phyloP scores from a whole-genome alignment of 495 filamentous ascomycete genomes.

The Aspergillus funiculosus region DNA sequence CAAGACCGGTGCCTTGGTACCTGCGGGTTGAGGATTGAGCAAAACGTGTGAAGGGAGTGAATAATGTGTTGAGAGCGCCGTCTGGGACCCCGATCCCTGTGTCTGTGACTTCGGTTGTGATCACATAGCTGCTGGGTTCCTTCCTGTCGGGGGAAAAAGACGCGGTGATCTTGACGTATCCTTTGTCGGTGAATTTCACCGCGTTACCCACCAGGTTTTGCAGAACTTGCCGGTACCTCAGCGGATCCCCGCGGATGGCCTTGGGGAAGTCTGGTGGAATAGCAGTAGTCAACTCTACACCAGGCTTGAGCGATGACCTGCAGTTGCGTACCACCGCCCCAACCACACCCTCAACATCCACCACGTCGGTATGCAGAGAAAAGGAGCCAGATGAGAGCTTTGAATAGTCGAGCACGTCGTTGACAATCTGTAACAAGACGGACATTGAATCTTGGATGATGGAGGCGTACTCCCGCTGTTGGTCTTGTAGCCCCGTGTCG shows the following conservation, averaged over 20 bases:
- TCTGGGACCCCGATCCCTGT: slow-evolving; percentile 83
- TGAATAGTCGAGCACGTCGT: slow-evolving; percentile 83
- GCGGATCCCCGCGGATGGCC: slow-evolving; percentile 59
- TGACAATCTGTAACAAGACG: slow-evolving; percentile 78
- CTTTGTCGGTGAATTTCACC: slow-evolving; percentile 79
- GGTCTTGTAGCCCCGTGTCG: slow-evolving; percentile 57
- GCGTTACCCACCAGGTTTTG: slow-evolving; percentile 85
- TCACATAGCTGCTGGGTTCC: slow-evolving; percentile 32
- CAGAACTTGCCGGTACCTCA: slow-evolving; percentile 73
- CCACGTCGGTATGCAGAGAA: slow-evolving; percentile 63
- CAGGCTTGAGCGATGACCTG: slow-evolving; percentile 51
- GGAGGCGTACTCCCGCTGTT: slow-evolving; percentile 68
- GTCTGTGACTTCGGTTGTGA: slow-evolving; percentile 60
- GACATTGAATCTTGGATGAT: slow-evolving; percentile 79
- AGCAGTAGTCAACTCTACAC: slow-evolving; percentile 49
- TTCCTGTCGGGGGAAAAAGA: slow-evolving; percentile 47
- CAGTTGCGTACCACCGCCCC: slow-evolving; percentile 50
- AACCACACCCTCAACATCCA: slow-evolving; percentile 56
- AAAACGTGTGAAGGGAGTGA: slow-evolving; percentile 82
- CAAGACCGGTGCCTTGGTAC: slow-evolving; percentile 78
- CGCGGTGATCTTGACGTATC: slow-evolving; percentile 53
- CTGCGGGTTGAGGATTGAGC: slow-evolving; percentile 69
- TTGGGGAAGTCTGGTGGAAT: slow-evolving; percentile 42
- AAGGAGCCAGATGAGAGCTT: slow-evolving; percentile 86
- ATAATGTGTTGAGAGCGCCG: slow-evolving; percentile 62